phyloP scores from a whole-genome alignment of 192 early-diverging fungal species.

The Coemansia sp. region DNA sequence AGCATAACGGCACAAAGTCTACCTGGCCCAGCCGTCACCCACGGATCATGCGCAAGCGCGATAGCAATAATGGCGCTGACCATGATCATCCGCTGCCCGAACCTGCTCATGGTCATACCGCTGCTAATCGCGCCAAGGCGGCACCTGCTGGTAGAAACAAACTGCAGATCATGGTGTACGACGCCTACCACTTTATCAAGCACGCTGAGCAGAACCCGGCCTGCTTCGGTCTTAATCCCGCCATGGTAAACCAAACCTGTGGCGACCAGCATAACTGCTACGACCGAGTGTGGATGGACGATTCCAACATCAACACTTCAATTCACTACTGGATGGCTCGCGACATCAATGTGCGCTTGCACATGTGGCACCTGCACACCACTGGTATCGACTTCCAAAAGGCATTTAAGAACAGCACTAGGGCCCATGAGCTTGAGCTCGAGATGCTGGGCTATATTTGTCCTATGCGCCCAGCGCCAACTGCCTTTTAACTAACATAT shows the following conservation, averaged over 20 bases:
- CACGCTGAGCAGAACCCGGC: slow-evolving; percentile 40
- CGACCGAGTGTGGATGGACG: slow-evolving; percentile 56
- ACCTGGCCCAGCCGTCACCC: slow-evolving; percentile 10
- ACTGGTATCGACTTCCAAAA: slow-evolving; percentile 13
- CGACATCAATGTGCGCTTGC: slow-evolving; percentile 44
- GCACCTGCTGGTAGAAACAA: slow-evolving; percentile 6
- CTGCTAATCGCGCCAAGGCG: background rate
- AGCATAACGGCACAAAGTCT: slow-evolving; percentile 44
- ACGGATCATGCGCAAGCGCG: background rate
- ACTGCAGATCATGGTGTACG: slow-evolving; percentile 53
- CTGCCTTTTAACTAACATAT: slow-evolving; percentile 17
- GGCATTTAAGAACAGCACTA: slow-evolving; percentile 39
- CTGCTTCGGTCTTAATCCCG: slow-evolving; percentile 41
- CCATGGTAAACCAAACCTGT: slow-evolving; percentile 33
- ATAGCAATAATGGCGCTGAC: background rate
- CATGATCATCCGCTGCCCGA: slow-evolving; percentile 8
- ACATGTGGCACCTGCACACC: slow-evolving; percentile 51
- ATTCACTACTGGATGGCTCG: slow-evolving; percentile 57
- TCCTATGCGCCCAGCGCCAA: slow-evolving; percentile 46
- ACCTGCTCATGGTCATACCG: background rate
- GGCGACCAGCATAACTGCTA: slow-evolving; percentile 42
- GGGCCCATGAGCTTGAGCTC: slow-evolving; percentile 36
- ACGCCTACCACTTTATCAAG: slow-evolving; percentile 55
- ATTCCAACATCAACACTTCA: slow-evolving; percentile 38
- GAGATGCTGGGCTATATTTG: slow-evolving; percentile 55